Conservation (phyloP, 768 basidiomycete species). For the Leccinum barrowsii region DNA sequence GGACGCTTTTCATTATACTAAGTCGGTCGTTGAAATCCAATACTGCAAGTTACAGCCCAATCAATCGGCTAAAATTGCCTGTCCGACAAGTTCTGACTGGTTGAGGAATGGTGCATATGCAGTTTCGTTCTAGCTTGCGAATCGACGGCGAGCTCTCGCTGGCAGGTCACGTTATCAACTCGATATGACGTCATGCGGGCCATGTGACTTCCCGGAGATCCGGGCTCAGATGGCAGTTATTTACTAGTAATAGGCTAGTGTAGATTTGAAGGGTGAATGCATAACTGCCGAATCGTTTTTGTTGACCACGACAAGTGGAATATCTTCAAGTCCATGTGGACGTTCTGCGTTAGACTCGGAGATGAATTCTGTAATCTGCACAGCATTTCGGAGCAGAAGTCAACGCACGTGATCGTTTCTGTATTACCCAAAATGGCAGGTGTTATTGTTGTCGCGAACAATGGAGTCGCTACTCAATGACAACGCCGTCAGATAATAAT, state of each 20-base stretch:
- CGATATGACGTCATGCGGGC: not conserved
- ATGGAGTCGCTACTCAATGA: slow-evolving; percentile 10
- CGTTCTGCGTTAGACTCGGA: not conserved
- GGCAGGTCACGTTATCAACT: not conserved
- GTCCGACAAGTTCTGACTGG: not conserved
- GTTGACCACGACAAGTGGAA: not conserved
- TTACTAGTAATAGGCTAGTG: no score
- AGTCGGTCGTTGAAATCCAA: not conserved
- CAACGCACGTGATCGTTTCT: slow-evolving; percentile 4
- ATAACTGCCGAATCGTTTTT: not conserved
- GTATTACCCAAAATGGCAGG: slow-evolving; percentile 15
- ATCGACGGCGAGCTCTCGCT: not conserved
- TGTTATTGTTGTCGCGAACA: slow-evolving; percentile 32
- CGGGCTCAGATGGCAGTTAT: no score
- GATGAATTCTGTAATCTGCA: not conserved
- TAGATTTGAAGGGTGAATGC: no score
- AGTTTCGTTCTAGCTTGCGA: not conserved
- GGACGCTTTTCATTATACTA: not conserved
- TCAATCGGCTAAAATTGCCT: no score
- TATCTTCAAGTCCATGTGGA: not conserved
- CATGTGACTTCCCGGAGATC: no score
- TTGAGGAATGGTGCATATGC: not conserved
- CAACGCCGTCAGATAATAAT: slow-evolving; percentile 12
- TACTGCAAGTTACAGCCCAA: not conserved
- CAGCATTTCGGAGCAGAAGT: not conserved